Conservation (phyloP, 2,329 filamentous ascomycete genomes). For the Exserohilum turcica region DNA sequence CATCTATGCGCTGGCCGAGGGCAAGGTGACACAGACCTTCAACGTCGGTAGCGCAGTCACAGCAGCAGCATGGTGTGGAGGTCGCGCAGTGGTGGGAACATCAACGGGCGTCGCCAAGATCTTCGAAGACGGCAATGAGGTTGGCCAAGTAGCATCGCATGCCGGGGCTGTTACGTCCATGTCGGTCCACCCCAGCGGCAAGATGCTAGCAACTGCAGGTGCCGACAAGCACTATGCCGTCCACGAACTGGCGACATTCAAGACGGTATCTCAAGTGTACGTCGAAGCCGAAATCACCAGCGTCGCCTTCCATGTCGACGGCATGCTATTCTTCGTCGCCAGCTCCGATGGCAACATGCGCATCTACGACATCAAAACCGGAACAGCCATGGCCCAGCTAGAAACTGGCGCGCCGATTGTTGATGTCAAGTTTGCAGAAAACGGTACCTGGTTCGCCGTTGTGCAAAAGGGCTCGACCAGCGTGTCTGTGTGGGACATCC, state of each 20-base stretch:
- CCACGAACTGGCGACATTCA: conserved; percentile 74
- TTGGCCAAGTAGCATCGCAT: conserved; percentile 76
- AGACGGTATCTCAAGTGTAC: conserved; percentile 77
- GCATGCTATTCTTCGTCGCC: conserved; percentile 88
- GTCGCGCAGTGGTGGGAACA: conserved; percentile 73
- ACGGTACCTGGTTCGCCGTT: conserved; percentile 93
- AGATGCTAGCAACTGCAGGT: conserved; percentile 84
- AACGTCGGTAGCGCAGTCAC: conserved; percentile 70
- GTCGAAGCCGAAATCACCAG: conserved; percentile 77
- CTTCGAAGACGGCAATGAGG: conserved; percentile 71
- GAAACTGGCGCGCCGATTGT: conserved; percentile 68
- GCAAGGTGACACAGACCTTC: conserved; percentile 73
- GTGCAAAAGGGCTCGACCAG: conserved; percentile 76
- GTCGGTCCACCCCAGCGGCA: conserved; percentile 79
- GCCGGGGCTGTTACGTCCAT: conserved; percentile 79
- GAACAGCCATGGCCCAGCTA: conserved; percentile 77
- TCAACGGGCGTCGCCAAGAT: conserved; percentile 79
- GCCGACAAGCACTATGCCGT: conserved; percentile 91
- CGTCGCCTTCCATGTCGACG: conserved; percentile 91
- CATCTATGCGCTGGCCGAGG: conserved; percentile 77
- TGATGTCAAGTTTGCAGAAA: conserved; percentile 87
- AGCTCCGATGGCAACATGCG: conserved; percentile 81
- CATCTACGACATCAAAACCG: conserved; percentile 84
- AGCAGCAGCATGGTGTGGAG: conserved; percentile 66
- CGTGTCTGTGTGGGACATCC: conserved; percentile 87